phyloP scores from a whole-genome alignment of 345 rosid genomes.

The Acer yangbiense region DNA sequence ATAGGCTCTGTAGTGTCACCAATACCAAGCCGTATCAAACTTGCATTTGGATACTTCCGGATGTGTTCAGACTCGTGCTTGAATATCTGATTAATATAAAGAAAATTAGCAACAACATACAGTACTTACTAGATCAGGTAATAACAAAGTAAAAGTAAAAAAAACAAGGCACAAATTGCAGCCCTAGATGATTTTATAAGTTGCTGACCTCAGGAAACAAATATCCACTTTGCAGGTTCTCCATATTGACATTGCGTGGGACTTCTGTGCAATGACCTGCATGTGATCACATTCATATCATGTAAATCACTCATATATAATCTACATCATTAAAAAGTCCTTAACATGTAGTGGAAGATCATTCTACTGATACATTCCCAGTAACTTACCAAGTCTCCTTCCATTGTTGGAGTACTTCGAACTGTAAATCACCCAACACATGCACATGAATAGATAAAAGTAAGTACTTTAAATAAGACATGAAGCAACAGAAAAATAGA shows the following conservation, averaged over 20 bases:
- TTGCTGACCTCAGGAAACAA: constrained; percentile 46
- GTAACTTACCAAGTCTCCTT: constrained; percentile 28
- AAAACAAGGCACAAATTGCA: neutral
- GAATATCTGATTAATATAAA: constrained; percentile 29
- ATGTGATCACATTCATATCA: constrained; percentile 21
- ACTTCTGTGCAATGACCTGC: constrained; percentile 46
- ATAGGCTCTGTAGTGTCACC: constrained; percentile 57
- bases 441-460: neutral
- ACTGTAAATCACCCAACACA: constrained; percentile 12
- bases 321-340: too few relatives aligned
- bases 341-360: neutral
- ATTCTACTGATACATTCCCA: neutral
- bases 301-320: too few relatives aligned
- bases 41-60: constrained; percentile 37
- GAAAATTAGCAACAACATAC: neutral
- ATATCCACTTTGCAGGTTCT: constrained; percentile 42
- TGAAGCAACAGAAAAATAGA: neutral
- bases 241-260: constrained; percentile 43
- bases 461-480: neutral
- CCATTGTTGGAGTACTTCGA: constrained; percentile 12
- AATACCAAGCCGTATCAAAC: constrained; percentile 47
- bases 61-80: constrained; percentile 36
- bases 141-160: too few relatives aligned
- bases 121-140: neutral
- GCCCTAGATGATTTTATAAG: neutral